Evolutionary conservation across 805 yeast species (phyloP), one percentile per base, ranked within the genome.

Genomic region (Sugiyamaella lignohabitans): DNA sequence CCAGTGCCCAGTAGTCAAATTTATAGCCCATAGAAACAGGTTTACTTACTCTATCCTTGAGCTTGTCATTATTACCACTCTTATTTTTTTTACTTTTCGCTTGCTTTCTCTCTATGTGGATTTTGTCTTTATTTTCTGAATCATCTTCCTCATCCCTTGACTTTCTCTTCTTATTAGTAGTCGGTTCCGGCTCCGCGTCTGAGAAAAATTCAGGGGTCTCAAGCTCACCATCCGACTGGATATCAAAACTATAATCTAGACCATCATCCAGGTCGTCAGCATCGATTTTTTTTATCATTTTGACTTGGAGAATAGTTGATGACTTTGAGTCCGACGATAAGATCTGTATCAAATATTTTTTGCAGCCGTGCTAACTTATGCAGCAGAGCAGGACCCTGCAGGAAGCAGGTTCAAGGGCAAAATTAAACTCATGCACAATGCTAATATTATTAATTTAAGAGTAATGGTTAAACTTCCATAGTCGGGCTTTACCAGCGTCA

Each of bases 381-480:
- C n/a, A 11, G 34, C 34, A 11, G n/a, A n/a, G n/a, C n/a, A n/a
- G n/a, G n/a, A n/a, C n/a, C n/a, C n/a, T n/a, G n/a, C n/a, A n/a
- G n/a, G n/a, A n/a, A n/a, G n/a, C n/a, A n/a, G n/a, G n/a, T n/a
- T n/a, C n/a, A n/a, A n/a, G n/a, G n/a, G n/a, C n/a, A n/a, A n/a
- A n/a, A n/a, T n/a, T n/a, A n/a, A n/a, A n/a, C n/a, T n/a, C n/a
- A n/a, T n/a, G n/a, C n/a, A n/a, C n/a, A n/a, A n/a, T n/a, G n/a
- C n/a, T n/a, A n/a, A 35, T 17, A 35, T 17, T 6, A 6, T 8
- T 35, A 19, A 35, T 6, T 35, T 35, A 38, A 40, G 22, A 38
- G 34, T 87, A 91, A 64, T 91, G 95, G 58, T 86, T 84, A 48
- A 93, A 64, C 61, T 83, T 78, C 94, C 96, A 93, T 47, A 93